These are phyloP conservation scores for Starmerella davenportii DNA, from an alignment of 805 yeast genomes.

Conservation along the genomic window DNA sequence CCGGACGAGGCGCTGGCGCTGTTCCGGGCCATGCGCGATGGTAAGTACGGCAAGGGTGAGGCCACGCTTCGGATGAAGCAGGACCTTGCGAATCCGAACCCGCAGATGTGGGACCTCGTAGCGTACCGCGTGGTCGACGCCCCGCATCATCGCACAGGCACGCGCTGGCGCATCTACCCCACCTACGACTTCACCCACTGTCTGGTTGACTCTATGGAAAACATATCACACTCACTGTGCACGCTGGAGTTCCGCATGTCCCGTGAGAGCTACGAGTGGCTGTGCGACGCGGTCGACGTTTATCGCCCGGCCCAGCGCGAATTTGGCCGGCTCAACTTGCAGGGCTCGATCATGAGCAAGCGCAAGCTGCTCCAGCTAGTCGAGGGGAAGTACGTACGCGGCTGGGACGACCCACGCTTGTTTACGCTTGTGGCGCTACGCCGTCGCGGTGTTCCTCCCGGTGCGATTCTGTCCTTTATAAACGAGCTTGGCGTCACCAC, in stretches of 20 bases:
- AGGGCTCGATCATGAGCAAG: conserved; percentile 88
- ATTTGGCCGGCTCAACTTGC: conserved; percentile 86
- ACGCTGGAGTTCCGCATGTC: conserved; percentile 87
- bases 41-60: conserved; percentile 71
- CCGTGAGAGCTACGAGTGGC: conserved; percentile 95
- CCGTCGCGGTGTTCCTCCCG: conserved; percentile 98
- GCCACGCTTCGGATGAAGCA: conserved; percentile 95
- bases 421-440: conserved; percentile 86
- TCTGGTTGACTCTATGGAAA: conserved; percentile 92
- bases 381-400: conserved; percentile 62
- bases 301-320: conserved; percentile 98
- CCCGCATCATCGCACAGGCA: conserved; percentile 91
- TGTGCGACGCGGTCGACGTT: conserved; percentile 85
- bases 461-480: conserved; percentile 82
- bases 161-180: conserved; percentile 94
- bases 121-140: conserved; percentile 90
- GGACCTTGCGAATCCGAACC: conserved; percentile 74
- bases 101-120: conserved; percentile 99
- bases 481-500: conserved; percentile 96
- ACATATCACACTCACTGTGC: conserved; percentile 88
- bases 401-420: conserved; percentile 97
- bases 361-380: conserved; percentile 90
- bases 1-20: conserved; percentile 58
- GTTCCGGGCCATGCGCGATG: conserved; percentile 84
- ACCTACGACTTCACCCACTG: conserved; percentile 98